These are phyloP conservation scores for Phaseolus lunatus DNA, from an alignment of 306 rosid species.

Conservation along the genomic window DNA sequence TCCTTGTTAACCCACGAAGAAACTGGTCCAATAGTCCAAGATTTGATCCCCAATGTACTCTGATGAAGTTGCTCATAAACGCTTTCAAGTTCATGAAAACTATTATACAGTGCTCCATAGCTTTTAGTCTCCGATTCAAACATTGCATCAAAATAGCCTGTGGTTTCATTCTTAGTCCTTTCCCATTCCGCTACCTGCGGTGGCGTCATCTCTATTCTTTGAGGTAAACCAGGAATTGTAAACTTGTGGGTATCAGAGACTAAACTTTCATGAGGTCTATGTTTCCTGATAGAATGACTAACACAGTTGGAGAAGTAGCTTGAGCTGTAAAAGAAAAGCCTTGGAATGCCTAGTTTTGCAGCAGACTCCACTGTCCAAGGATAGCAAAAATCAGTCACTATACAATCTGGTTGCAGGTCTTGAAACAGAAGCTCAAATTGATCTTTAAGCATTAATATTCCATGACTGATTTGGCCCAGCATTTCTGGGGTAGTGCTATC, in stretches of 20 bases:
- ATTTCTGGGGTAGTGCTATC: conserved; percentile 20
- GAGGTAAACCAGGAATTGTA: conserved; percentile 43
- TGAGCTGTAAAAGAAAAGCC: conserved; percentile 42
- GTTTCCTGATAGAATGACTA: conserved; percentile 23
- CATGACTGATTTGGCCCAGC: neutral
- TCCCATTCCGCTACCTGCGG: conserved; percentile 30
- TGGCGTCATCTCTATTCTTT: conserved; percentile 20
- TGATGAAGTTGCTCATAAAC: neutral
- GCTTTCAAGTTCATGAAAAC: conserved; percentile 9
- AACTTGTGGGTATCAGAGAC: conserved; percentile 34
- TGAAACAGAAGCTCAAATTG: conserved; percentile 14
- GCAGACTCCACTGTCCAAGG: conserved; percentile 46
- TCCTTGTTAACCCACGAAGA: neutral
- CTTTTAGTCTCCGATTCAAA: conserved; percentile 22
- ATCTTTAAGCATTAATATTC: conserved; percentile 32
- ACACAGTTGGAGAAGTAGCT: conserved; percentile 43
- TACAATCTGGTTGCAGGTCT: neutral
- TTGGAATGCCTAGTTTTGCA: conserved; percentile 37
- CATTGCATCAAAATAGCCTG: neutral
- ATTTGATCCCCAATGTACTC: neutral
- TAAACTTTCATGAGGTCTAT: conserved; percentile 41
- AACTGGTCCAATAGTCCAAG: neutral
- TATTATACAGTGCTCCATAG: neutral
- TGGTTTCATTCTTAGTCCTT: neutral
- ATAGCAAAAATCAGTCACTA: conserved; percentile 41